phyloP scores from a whole-genome alignment of 2,329 filamentous ascomycete genomes.

The Pestalotiopsis fici region DNA sequence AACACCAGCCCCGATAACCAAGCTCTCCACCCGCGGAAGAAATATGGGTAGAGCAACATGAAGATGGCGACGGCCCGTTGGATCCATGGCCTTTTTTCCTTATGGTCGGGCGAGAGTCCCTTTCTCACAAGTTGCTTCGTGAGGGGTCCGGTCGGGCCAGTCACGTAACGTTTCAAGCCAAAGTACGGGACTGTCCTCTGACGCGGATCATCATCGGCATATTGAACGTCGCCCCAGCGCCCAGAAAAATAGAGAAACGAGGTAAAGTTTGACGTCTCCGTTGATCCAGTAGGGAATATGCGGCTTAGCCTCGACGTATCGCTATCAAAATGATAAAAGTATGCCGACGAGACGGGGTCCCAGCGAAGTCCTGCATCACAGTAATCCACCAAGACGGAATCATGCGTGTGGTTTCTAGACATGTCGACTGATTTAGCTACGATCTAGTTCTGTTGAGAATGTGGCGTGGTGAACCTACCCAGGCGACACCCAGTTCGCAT shows the following conservation, averaged over 20 bases:
- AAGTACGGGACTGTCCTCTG: constrained; percentile 3
- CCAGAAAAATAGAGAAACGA: background rate
- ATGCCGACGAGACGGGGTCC: constrained; percentile 2
- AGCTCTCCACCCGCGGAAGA: constrained; percentile 1
- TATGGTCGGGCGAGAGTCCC: background rate
- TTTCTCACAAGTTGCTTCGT: constrained; percentile 1
- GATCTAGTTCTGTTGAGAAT: background rate
- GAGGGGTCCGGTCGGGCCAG: background rate
- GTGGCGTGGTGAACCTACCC: background rate
- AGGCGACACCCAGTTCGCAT: background rate
- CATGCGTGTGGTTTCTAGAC: background rate
- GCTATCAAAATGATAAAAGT: background rate
- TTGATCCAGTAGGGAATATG: background rate
- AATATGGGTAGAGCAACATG: background rate
- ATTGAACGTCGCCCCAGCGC: constrained; percentile 1
- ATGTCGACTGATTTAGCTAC: background rate
- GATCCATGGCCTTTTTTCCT: background rate
- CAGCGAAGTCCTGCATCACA: background rate
- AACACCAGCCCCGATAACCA: background rate
- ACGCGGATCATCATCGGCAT: background rate
- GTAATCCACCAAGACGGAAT: background rate
- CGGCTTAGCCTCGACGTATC: background rate
- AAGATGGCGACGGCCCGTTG: constrained; percentile 2
- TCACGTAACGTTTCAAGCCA: background rate
- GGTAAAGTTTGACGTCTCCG: background rate